These are phyloP conservation scores for Tylopilus balloui DNA, from an alignment of 768 basidiomycete species.

Conservation along the genomic window DNA sequence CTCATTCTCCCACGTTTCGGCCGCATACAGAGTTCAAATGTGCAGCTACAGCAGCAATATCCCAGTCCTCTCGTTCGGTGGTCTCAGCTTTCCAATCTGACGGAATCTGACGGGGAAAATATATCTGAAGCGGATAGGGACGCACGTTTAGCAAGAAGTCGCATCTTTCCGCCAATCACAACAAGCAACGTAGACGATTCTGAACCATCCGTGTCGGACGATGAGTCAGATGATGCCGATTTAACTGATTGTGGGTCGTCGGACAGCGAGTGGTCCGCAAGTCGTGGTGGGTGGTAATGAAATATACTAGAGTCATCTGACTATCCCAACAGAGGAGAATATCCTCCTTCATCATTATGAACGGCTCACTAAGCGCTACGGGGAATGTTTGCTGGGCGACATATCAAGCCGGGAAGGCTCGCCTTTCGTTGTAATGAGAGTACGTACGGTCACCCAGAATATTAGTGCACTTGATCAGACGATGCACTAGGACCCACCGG, in stretches of 20 bases:
- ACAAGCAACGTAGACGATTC: constrained; percentile 34
- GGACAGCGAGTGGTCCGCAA: constrained; percentile 40
- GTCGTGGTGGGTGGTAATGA: constrained; percentile 25
- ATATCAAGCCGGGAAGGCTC: constrained; percentile 44
- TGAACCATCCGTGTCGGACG: constrained; percentile 54
- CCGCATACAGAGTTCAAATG: neutral
- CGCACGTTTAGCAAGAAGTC: constrained; percentile 66
- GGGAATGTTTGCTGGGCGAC: constrained; percentile 28
- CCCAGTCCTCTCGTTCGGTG: constrained; percentile 11
- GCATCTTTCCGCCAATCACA: constrained; percentile 38
- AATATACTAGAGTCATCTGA: constrained; percentile 10
- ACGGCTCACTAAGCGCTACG: constrained; percentile 46
- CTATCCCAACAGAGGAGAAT: constrained; percentile 14
- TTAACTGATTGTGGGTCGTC: constrained; percentile 47
- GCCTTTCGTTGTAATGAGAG: constrained; percentile 44
- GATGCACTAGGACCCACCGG: constrained; percentile 10
- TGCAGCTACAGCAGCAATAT: constrained; percentile 8
- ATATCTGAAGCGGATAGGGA: constrained; percentile 67
- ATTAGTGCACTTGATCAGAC: neutral
- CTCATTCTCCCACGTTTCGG: constrained; percentile 30
- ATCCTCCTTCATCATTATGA: constrained; percentile 44
- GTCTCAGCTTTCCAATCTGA: constrained; percentile 32
- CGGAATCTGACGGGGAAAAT: constrained; percentile 63
- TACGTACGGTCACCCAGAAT: constrained; percentile 21
- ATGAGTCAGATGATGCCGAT: constrained; percentile 78